Base-by-base conservation (phyloP, 1,284 basidiomycete genomes). In the Pseudozyma pruni region DNA sequence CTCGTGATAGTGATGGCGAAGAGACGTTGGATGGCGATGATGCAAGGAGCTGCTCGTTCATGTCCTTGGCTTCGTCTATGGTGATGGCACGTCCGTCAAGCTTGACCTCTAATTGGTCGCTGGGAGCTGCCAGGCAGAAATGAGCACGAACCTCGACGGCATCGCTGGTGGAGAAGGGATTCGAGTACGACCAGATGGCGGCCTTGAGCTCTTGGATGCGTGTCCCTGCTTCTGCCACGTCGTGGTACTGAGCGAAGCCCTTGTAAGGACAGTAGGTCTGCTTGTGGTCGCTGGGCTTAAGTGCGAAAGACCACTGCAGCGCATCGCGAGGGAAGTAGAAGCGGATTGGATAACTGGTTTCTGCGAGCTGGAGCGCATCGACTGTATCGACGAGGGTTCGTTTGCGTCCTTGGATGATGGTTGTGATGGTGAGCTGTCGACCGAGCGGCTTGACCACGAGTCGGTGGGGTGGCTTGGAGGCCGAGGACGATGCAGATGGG, bases 211-310 rank as follows among this genome's bases (percentile, higher is more conserved):
- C n/a, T 2, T 39, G 34, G 20, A 70, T 47, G 6, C 50, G 56
- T 0, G 45, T 35, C 4, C 60, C 67, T 1, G 60, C 55, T 10
- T 59, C 46, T 1, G 47, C 39, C 13, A 68, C 39, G 16, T 68
- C 64, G 40, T 53, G 47, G 32, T 68, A 72, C 38, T 54, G 44
- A 0, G 70, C 64, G 35, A 60, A 68, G 22, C 70, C 70, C 34
- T 72, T 72, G 57, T 11, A 72, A 2, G 70, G 70, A 37, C 70
- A 72, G 31, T 68, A 72, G 8, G 70, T 72, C 3, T 63, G 52
- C 9, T 45, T 34, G 34, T 40, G 48, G 10, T 60, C 43, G 52
- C 59, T 62, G 1, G 47, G 50, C 14, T 57, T 53, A 38, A 64
- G 55, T 1, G 47, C 31, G 23, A 72, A 68, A 1, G 64, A 61